phyloP scores from a whole-genome alignment of 2,329 filamentous ascomycete species.

The Fusarium poae region DNA sequence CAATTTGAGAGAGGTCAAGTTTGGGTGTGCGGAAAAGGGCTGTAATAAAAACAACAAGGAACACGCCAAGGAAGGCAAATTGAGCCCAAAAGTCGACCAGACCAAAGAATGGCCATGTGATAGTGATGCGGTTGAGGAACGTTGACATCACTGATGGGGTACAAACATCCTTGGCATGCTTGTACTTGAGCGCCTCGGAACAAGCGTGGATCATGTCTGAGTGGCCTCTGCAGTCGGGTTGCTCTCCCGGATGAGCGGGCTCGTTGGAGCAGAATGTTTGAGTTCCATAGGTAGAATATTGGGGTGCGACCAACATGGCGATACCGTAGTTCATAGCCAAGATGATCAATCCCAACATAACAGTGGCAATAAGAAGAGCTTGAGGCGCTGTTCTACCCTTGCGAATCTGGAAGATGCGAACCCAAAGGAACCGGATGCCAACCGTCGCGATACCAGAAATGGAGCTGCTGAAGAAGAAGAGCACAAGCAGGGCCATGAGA shows the following conservation, averaged over 20 bases:
- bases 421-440: slow-evolving; percentile 96
- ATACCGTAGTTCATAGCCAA: slow-evolving; percentile 93
- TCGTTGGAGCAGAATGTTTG: slow-evolving; percentile 91
- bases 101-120: slow-evolving; percentile 97
- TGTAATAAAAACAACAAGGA: slow-evolving; percentile 83
- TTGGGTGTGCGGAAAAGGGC: slow-evolving; percentile 84
- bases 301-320: slow-evolving; percentile 93
- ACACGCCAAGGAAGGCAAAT: slow-evolving; percentile 88
- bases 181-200: slow-evolving; percentile 79
- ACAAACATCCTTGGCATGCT: slow-evolving; percentile 83
- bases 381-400: slow-evolving; percentile 91
- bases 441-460: slow-evolving; percentile 87
- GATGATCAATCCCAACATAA: slow-evolving; percentile 89
- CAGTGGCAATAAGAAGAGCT: slow-evolving; percentile 89
- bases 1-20: slow-evolving; percentile 80
- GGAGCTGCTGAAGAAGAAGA: slow-evolving; percentile 90
- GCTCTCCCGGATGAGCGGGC: slow-evolving; percentile 70
- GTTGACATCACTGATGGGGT: slow-evolving; percentile 92
- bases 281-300: slow-evolving; percentile 93
- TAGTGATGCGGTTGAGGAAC: slow-evolving; percentile 90
- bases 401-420: slow-evolving; percentile 91
- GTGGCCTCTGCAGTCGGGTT: slow-evolving; percentile 81
- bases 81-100: slow-evolving; percentile 96
- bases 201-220: slow-evolving; percentile 82
- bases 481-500: slow-evolving; percentile 84